Evolutionary conservation across 2,329 filamentous ascomycete genomes (phyloP), one percentile per base, ranked within the genome.

Genomic region (Chlorencoelia australis): DNA sequence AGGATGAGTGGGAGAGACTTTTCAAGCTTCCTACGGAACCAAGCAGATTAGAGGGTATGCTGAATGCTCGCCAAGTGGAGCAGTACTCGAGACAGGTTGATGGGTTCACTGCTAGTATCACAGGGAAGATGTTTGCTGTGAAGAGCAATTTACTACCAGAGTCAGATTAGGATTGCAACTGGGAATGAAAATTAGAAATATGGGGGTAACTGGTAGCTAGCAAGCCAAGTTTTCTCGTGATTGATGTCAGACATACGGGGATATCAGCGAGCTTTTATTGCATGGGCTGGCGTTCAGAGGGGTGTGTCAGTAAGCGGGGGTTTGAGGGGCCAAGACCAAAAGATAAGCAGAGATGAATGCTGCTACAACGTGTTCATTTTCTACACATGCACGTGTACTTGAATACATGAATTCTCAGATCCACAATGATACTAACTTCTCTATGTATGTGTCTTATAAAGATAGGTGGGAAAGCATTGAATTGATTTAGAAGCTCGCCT

Each of bases 71-170:
- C 64, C 91, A 98, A 68, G 87, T 95, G 37, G 88, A 96, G 67
- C 89, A 96, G 67, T 98, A 96, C 67, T 85, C 88, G 57, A 82
- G 87, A 67, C 91, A 96, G 68, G 83, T 96, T 40, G 91, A 98
- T 63, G 86, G 86, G 25, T 96, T 96, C 63, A 89, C 89, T 31
- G 87, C 91, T 38, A 81, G 79, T 47, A 82, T 94, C 51, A 93
- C 77, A 45, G 79, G 85, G 48, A 98, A 98, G 78, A 94, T 98
- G 89, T 98, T 98, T 62, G 88, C 88, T 25, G 85, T 95, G 43
- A 80, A 88, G 58, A 75, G 75, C 49, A 79, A 75, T 60, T 59
- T 80, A 49, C 58, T 77, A 53, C 73, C 75, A 30, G 64, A 57
- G 31, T 51, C 49, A 32, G 37, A 37, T 32, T 46, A 38, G 39